A percentile compares a stretch with the other conserved stretches of the same genome.
Evolutionary conservation across 345 rosid species (phyloP).

Genomic region (Populus nigra): DNA sequence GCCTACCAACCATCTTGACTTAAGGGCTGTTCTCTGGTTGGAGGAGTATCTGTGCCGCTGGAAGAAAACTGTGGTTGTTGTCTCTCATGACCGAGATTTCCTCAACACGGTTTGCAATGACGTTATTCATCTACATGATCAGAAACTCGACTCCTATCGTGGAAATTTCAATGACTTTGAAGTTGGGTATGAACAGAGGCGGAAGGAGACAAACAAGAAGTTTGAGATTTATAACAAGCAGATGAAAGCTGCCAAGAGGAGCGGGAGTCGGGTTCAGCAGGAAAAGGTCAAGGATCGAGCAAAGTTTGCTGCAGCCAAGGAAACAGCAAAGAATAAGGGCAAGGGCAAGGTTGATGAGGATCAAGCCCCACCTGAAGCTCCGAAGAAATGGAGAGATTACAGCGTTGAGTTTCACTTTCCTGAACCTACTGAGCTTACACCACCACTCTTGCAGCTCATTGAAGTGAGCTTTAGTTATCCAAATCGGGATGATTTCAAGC

Average conservation of each 20-base stretch:
- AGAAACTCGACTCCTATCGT: slow-evolving; percentile 73
- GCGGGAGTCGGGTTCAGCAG: slow-evolving; percentile 40
- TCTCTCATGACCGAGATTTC: slow-evolving; percentile 94
- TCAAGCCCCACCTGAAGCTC: slow-evolving; percentile 66
- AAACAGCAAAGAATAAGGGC: slow-evolving; percentile 67
- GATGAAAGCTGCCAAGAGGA: slow-evolving; percentile 74
- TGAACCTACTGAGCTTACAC: slow-evolving; percentile 92
- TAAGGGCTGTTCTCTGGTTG: slow-evolving; percentile 90
- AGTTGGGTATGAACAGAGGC: slow-evolving; percentile 80
- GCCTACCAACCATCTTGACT: slow-evolving; percentile 97
- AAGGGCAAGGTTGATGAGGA: slow-evolving; percentile 82
- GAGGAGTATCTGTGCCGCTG: slow-evolving; percentile 88
- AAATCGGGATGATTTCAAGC: slow-evolving; percentile 70
- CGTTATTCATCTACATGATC: slow-evolving; percentile 86
- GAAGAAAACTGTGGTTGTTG: slow-evolving; percentile 93
- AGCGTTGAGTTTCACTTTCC: slow-evolving; percentile 94
- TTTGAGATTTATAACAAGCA: slow-evolving; percentile 75
- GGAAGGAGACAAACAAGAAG: slow-evolving; percentile 85
- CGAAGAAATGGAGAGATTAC: slow-evolving; percentile 89
- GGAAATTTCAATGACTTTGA: slow-evolving; percentile 89
- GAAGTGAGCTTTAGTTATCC: slow-evolving; percentile 93
- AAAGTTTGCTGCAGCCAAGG: slow-evolving; percentile 66
- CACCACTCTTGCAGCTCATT: slow-evolving; percentile 82
- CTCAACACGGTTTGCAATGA: slow-evolving; percentile 88
- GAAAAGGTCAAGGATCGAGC: slow-evolving; percentile 90